Evolutionary conservation across 176 grass and related monocot genomes (phyloP), one percentile per base, ranked within the genome.

Genomic region (Otatea glauca): DNA sequence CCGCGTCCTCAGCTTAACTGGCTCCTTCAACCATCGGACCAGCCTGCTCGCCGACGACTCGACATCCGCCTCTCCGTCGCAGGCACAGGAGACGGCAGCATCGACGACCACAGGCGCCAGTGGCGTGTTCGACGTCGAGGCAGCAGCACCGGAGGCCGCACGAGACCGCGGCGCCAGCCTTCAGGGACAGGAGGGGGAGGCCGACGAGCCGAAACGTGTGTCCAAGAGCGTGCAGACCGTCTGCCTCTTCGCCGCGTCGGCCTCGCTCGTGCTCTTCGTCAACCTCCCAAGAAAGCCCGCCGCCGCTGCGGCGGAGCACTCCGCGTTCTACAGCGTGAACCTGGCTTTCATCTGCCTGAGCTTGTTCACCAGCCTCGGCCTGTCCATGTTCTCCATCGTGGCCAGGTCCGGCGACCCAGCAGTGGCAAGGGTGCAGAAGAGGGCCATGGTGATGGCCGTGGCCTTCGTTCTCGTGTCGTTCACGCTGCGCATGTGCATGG

Each of bases 361-460:
- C 7, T 7, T 88, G 21, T 72, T 83, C 80, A 45, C 86, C 2
- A 88, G 86, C 86, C 71, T 88, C 4, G 74, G 65, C 15, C 49
- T 88, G 7, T 88, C 72, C 79, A 83, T 83, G 80, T 78, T 64
- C 80, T 62, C 86, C 3, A 64, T 88, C 64, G 35, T 72, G 29
- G 44, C 34, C 27, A 41, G 29, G 50, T 23, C 72, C 34, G 53
- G 73, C 32, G n/a, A 47, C 15, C 14, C 48, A 4, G 80, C 50
- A n/a, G 41, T 72, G 37, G 72, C 79, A 6, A 17, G 6, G n/a
- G 65, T 72, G 80, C 86, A 78, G 73, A 88, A 83, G 73, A 32
- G 34, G 32, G 53, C 23, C 4, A 83, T 88, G 86, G n/a, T 83
- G 13, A 35, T 72, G 44, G 86, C 53, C 25, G 25, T 86, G 21